Evolutionary conservation across 768 basidiomycete species (phyloP).

Genomic region (Termitomyces sp.): DNA sequence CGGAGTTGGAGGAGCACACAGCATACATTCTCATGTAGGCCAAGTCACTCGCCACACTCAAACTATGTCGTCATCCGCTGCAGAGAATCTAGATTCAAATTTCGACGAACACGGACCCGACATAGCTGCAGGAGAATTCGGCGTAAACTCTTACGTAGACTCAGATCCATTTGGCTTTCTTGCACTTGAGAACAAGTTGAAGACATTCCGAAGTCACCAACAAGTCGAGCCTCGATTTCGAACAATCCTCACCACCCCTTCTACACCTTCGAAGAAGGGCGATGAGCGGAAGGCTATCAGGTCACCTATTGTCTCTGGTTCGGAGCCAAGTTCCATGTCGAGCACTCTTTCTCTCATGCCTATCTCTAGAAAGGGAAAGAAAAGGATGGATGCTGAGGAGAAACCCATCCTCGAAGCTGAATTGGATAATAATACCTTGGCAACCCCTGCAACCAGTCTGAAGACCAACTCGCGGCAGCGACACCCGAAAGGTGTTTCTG

Average conservation of each 20-base stretch:
- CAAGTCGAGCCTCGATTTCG: constrained; percentile 7
- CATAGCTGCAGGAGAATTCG: constrained; percentile 3
- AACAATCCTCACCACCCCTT: constrained; percentile 15
- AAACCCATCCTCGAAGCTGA: neutral
- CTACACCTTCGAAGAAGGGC: constrained; percentile 30
- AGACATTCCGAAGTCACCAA: constrained; percentile 18
- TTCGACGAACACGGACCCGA: neutral
- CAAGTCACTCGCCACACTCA: neutral
- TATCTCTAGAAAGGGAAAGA: constrained; percentile 8
- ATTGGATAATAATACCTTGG: neutral
- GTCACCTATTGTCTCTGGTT: constrained; percentile 18
- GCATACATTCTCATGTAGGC: too few species aligned
- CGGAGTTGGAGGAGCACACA: too few species aligned
- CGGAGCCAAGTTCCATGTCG: constrained; percentile 25
- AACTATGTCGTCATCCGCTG: neutral
- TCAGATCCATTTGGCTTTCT: constrained; percentile 60
- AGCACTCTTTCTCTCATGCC: constrained; percentile 33
- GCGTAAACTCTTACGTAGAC: constrained; percentile 15
- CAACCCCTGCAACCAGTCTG: neutral
- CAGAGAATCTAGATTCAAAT: neutral
- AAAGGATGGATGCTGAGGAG: constrained; percentile 5
- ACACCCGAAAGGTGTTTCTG: neutral
- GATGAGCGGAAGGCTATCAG: constrained; percentile 24
- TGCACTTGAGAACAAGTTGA: constrained; percentile 48
- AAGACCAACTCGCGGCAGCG: neutral